A percentile compares a stretch with the other conserved stretches of the same genome.
These are phyloP conservation scores for Coprinopsis marcescibilis DNA, from an alignment of 768 basidiomycete species.

Conservation along the genomic window DNA sequence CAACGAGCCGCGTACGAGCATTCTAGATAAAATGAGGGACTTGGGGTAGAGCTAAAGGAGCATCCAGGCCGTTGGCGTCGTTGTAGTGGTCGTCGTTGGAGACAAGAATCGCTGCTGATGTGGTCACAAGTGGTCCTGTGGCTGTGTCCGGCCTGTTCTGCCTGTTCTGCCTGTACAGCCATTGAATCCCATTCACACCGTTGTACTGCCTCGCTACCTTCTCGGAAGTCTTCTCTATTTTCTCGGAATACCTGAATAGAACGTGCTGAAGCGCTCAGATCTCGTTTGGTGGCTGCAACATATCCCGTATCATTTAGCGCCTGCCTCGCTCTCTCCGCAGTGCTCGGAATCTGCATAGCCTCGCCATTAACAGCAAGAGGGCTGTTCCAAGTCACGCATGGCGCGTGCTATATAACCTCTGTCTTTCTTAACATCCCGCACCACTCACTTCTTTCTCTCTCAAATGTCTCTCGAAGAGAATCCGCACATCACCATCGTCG, in stretches of 20 bases:
- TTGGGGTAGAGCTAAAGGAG: not conserved
- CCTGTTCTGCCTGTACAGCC: slow-evolving; percentile 3
- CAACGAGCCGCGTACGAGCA: not conserved
- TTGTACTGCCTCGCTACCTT: not conserved
- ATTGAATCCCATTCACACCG: not conserved
- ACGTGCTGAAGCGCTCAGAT: too few species aligned
- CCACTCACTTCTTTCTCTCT: not conserved
- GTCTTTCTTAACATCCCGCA: not conserved
- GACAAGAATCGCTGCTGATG: too few species aligned
- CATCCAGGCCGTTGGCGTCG: not conserved
- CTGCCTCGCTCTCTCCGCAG: not conserved
- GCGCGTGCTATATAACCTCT: not conserved
- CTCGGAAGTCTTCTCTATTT: not conserved
- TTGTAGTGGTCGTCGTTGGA: not conserved
- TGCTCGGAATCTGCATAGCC: slow-evolving; percentile 6
- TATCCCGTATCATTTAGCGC: slow-evolving; percentile 1
- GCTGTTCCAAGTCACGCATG: slow-evolving; percentile 7
- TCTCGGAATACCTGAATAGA: too few species aligned
- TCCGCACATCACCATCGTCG: slow-evolving; percentile 10
- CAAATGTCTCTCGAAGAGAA: not conserved
- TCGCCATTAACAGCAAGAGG: slow-evolving; percentile 3
- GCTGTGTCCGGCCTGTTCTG: not conserved
- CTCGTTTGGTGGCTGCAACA: not conserved
- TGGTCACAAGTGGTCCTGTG: not conserved
- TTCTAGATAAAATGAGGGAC: not conserved